Base-by-base conservation (phyloP, 129 eudicot species). In the Dittrichia graveolens region DNA sequence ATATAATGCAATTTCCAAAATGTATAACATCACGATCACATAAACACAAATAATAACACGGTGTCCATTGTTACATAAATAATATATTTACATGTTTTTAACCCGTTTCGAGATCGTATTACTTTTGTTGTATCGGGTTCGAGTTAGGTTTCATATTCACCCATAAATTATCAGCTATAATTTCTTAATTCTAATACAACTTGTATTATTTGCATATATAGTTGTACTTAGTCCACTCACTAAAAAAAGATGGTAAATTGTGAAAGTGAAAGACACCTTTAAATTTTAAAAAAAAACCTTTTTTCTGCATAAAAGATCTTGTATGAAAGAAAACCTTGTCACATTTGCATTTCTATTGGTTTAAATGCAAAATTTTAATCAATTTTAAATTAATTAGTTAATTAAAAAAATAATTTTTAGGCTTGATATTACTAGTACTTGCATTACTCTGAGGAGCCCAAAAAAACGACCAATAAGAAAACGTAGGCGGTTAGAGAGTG, bases 401-500 rank as follows among this genome's bases (percentile, higher is more conserved):
- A 24, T 24, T 24, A 24, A 24, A 24, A 45, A 65, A 60, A 4
- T 11, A 66, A 19, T 10, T 45, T 48, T 35, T 60, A 56, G 11
- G 42, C 8, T 48, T 37, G 37, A 54, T 31, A 54, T 57, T 37
- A 49, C 79, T 45, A 50, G 74, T 75, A 75, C 58, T 57, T 78
- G 68, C 81, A 61, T 60, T 61, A 43, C 57, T 67, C 77, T 74
- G 81, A 64, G 75, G 73, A 74, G 80, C 74, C 83, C 64, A 48
- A 52, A 6, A 68, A 52, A 80, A 73, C 80, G 61, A 74, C 97
- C 94, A 94, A 90, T 90, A 42, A 75, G 78, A 87, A 78, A 83
- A 41, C 81, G 80, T 81, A 89, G 92, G 90, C 92, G 92, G 96
- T 93, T 89, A 82, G 81, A 87, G 80, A 78, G 93, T 82, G 95